Conservation (phyloP, 345 rosid genomes). For the Citrus inodora region DNA sequence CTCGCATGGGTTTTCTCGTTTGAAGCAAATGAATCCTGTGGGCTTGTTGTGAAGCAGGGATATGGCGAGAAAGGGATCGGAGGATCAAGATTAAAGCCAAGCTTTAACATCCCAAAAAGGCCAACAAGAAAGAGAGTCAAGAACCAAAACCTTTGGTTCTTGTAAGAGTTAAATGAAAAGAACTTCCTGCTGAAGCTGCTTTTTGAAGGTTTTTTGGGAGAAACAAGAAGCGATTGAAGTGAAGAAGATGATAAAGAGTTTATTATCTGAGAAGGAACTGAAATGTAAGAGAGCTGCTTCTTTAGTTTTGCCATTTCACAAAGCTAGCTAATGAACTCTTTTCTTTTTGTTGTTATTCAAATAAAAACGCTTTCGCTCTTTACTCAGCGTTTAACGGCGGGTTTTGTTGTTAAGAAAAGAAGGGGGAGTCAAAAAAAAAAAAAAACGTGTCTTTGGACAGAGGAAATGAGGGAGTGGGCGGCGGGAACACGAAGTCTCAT, state of each 20-base stretch:
- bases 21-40: constrained; percentile 18
- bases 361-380: not conserved
- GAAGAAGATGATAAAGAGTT: constrained; percentile 57
- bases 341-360: not conserved
- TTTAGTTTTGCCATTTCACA: constrained; percentile 42
- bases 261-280: constrained; percentile 58
- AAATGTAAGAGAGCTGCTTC: constrained; percentile 41
- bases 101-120: constrained; percentile 46
- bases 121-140: constrained; percentile 53
- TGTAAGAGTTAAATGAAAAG: constrained; percentile 21
- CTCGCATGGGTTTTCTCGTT: too few species aligned
- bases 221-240: constrained; percentile 52
- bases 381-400: too few species aligned
- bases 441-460: not conserved
- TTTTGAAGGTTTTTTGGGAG: constrained; percentile 51
- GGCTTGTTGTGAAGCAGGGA: constrained; percentile 45
- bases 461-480: constrained; percentile 7
- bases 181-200: constrained; percentile 16
- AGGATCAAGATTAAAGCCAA: constrained; percentile 48
- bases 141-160: constrained; percentile 53
- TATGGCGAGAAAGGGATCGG: constrained; percentile 37
- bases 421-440: not conserved
- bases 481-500: constrained; percentile 31
- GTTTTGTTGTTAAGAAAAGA: not conserved
- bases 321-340: not conserved